These are phyloP conservation scores for Pythium phragmitis DNA, from an alignment of 352 stramenopile species.

Conservation along the genomic window DNA sequence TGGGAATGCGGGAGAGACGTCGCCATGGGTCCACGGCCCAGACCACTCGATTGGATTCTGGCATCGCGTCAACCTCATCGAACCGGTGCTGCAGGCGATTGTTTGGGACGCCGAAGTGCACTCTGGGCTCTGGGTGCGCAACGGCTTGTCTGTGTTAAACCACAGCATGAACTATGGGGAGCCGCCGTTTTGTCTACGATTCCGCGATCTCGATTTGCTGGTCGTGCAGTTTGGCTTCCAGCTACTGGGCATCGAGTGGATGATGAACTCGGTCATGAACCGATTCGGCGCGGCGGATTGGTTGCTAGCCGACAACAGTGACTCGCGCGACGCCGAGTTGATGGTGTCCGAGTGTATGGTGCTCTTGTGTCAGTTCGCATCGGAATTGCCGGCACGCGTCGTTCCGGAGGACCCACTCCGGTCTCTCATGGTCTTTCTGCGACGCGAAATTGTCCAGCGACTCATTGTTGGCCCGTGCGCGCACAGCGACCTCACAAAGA, in stretches of 20 bases:
- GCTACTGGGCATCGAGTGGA: slow-evolving; percentile 69
- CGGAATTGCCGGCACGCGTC: slow-evolving; percentile 72
- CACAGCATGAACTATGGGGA: slow-evolving; percentile 91
- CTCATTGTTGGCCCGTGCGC: slow-evolving; percentile 78
- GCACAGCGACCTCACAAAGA: slow-evolving; percentile 85
- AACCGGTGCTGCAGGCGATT: slow-evolving; percentile 76
- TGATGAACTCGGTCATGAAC: slow-evolving; percentile 71
- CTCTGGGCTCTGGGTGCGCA: slow-evolving; percentile 80
- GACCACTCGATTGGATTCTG: slow-evolving; percentile 73
- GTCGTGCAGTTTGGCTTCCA: slow-evolving; percentile 80
- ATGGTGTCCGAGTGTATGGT: slow-evolving; percentile 82
- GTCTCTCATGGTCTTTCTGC: slow-evolving; percentile 68
- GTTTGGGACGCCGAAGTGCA: slow-evolving; percentile 89
- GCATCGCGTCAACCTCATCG: slow-evolving; percentile 78
- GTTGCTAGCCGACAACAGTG: slow-evolving; percentile 44
- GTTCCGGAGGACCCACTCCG: slow-evolving; percentile 42
- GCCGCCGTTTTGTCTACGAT: slow-evolving; percentile 81
- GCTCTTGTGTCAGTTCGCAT: slow-evolving; percentile 74
- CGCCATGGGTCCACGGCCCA: slow-evolving; percentile 57
- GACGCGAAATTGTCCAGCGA: slow-evolving; percentile 76
- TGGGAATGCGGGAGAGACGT: slow-evolving; percentile 22
- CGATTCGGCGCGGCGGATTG: slow-evolving; percentile 69
- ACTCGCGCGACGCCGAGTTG: slow-evolving; percentile 55
- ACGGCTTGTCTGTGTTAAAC: slow-evolving; percentile 82
- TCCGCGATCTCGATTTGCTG: slow-evolving; percentile 81